Evolutionary conservation across 768 basidiomycete species (phyloP), one percentile per base, ranked within the genome.

Genomic region (Termitomyces titanicus): DNA sequence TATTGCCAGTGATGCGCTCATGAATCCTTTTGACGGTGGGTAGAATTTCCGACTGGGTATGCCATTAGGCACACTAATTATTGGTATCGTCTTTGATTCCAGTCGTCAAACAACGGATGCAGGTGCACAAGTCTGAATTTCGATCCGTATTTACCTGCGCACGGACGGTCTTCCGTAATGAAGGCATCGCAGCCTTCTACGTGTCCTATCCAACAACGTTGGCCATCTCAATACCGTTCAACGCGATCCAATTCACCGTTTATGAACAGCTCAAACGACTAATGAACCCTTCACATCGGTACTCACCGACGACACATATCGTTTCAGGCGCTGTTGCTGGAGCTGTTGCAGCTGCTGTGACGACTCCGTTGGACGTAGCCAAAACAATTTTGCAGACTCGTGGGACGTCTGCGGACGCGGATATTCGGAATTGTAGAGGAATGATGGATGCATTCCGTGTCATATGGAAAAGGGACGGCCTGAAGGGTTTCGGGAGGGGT

Each of bases 61-160:
- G 38, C 31, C 17, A 11, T n/a, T 12, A 22, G 11, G 24, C 5
- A 25, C 18, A 25, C 35, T 49, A 13, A 47, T 20, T 17, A 33
- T 46, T 11, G 35, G 20, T n/a, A 39, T 17, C 39, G 15, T 29
- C 22, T 29, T 20, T 18, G 25, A 47, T 8, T 61, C 48, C 69
- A 98, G 96, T 99, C 64, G 92, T 99, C 77, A 99, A 99, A 74
- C 97, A 99, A 77, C 86, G 97, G 49, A 98, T 99, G 97, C 97
- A 99, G 72, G 79, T 98, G 54, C 94, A 95, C 74, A 85, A 90
- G 66, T 98, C 97, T 3, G 79, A 89, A 69, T 94, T 93, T 72
- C 88, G 88, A 43, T 92, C 91, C 35, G 92, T 95, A 40, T 73
- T 87, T 61, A 81, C 84, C n/a, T 94, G 94, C 62, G 92, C 94